Percentiles rank a stretch among this genome's conserved stretches.
phyloP scores from a whole-genome alignment of 2,329 filamentous ascomycete species.

The Microsporum audouinii region DNA sequence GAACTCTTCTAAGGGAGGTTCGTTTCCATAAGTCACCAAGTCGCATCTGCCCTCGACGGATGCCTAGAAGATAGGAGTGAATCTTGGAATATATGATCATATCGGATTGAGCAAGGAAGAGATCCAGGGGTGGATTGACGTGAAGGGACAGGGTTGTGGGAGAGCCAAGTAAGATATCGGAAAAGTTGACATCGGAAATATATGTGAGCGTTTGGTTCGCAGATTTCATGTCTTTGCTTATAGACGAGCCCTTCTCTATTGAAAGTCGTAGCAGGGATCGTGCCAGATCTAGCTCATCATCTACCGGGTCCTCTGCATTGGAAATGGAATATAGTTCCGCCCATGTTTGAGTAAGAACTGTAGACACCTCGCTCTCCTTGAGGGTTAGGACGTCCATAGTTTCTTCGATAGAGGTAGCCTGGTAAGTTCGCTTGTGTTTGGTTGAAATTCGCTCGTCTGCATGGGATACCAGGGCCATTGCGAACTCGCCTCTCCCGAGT shows the following conservation, averaged over 20 bases:
- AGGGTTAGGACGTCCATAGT: conserved; percentile 54
- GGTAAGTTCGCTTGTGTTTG: conserved; percentile 51
- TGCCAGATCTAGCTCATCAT: conserved; percentile 72
- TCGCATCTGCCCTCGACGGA: conserved; percentile 74
- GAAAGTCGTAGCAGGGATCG: conserved; percentile 61
- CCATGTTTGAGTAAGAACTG: conserved; percentile 68
- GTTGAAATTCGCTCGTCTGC: conserved; percentile 69
- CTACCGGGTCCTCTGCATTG: conserved; percentile 60
- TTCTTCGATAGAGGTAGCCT: conserved; percentile 19
- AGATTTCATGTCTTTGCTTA: conserved; percentile 10
- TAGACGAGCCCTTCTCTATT: conserved; percentile 24
- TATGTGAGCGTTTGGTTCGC: conserved; percentile 21
- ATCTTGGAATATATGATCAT: conserved; percentile 71
- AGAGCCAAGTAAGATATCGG: conserved; percentile 69
- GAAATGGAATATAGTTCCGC: conserved; percentile 65
- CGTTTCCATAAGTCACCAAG: conserved; percentile 80
- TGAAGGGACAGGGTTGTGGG: conserved; percentile 60
- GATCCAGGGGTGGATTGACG: conserved; percentile 69
- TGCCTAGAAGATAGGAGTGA: conserved; percentile 74
- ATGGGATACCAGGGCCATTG: conserved; percentile 71
- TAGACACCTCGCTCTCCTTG: conserved; percentile 76
- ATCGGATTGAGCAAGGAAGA: conserved; percentile 70
- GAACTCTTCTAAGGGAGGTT: conserved; percentile 62
- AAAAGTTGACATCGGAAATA: conserved; percentile 47
- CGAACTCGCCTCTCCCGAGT: conserved; percentile 80